Base-by-base conservation (phyloP, 305 asterid genomes). In the Lippia alba region DNA sequence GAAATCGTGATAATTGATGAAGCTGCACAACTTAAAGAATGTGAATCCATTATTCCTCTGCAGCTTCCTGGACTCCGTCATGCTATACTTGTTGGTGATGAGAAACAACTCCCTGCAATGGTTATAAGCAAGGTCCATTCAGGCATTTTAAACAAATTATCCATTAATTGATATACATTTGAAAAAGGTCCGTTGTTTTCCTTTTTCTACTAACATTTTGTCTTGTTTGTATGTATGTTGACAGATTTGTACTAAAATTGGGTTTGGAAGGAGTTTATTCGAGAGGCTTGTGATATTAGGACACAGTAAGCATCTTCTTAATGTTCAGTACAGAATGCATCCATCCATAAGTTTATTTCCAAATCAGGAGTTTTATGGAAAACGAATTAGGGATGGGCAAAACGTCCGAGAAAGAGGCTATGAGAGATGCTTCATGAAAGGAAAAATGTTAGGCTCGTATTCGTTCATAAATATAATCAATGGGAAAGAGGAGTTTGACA, bases 21-120 rank as follows among this genome's bases (percentile, higher is more conserved):
- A 80, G 97, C 97, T 32, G 97, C 94, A 57, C 97, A 91, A 76
- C 82, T 85, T 17, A 91, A 91, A 65, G 97, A 91, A 76, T 89
- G 94, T 45, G 97, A 91, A 54, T 85, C 96, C 2, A 70, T 75
- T 8, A 79, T 91, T 12, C 94, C 97, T 0, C 81, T 91, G 70
- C 94, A 81, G 80, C 82, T 89, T 32, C 76, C 74, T 0, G 94
- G 94, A 41, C 30, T 86, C 14, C 81, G 76, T 39, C 91, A 91
- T 64, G 96, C 94, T 63, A 41, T 90, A 50, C 92, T 92, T 8
- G 85, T 90, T 4, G 98, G 98, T 46, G 96, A 90, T 51, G 92
- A 90, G 83, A 83, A 77, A 60, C 96, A 88, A 72, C 84, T 92
- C 50, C 92, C 98, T 16, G 92, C 96, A 19, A 85, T 85, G 94